These are phyloP conservation scores for Niveomyces coronatus DNA, from an alignment of 2,329 filamentous ascomycete genomes.

Conservation along the genomic window DNA sequence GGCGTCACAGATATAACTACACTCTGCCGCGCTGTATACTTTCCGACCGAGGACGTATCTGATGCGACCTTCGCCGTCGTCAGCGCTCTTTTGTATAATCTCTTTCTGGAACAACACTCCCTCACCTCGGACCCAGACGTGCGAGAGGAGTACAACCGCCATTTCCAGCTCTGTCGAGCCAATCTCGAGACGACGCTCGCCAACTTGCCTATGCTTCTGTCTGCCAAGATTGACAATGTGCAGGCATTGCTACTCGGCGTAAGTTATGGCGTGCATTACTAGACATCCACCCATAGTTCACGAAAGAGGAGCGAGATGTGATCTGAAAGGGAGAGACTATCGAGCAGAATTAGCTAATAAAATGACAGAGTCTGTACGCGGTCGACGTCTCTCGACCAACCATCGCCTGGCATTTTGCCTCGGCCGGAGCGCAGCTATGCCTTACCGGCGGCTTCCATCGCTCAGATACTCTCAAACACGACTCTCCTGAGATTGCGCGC, in stretches of 20 bases:
- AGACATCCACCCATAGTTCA: not conserved
- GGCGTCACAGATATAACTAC: conserved; percentile 39
- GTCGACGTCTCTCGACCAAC: conserved; percentile 52
- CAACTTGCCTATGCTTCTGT: conserved; percentile 45
- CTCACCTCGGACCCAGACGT: conserved; percentile 22
- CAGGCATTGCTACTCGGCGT: conserved; percentile 50
- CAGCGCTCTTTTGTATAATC: conserved; percentile 38
- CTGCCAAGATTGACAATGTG: conserved; percentile 43
- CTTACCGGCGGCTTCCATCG: conserved; percentile 54
- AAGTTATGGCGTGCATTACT: conserved; percentile 15
- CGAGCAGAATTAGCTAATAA: too few relatives aligned
- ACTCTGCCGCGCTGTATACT: conserved; percentile 40
- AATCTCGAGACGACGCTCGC: conserved; percentile 41
- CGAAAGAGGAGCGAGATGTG: too few relatives aligned
- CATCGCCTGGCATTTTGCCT: conserved; percentile 53
- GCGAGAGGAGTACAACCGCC: conserved; percentile 26
- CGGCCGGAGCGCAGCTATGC: conserved; percentile 48
- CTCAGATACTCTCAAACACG: conserved; percentile 22
- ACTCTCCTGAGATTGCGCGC: conserved; percentile 21
- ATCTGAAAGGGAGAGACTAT: too few relatives aligned
- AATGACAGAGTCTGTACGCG: conserved; percentile 45
- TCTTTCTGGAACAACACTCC: conserved; percentile 36
- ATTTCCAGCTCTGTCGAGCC: conserved; percentile 31
- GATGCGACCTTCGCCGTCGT: conserved; percentile 41
- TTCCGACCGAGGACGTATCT: conserved; percentile 39